Conservation (phyloP, 2,329 filamentous ascomycete species). For the Sphaerulina populicola region DNA sequence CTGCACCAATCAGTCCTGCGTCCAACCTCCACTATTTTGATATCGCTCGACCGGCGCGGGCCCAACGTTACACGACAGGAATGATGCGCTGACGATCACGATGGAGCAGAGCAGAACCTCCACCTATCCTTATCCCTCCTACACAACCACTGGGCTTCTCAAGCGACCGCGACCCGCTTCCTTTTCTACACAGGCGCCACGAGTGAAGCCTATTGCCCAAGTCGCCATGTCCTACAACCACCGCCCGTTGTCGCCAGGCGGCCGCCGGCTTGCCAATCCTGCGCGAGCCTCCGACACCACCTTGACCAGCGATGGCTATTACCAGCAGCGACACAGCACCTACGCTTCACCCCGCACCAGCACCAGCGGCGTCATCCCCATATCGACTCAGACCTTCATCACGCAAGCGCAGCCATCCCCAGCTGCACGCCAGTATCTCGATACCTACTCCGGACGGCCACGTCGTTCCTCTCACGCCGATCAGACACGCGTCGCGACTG, state of each 20-base stretch:
- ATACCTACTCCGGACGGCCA: constrained; percentile 40
- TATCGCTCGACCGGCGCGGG: neutral
- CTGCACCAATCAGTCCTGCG: neutral
- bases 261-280: constrained; percentile 30
- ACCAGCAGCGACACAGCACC: constrained; percentile 21
- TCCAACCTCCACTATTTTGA: neutral
- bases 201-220: constrained; percentile 21
- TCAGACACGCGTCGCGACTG: constrained; percentile 28
- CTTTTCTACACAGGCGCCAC: constrained; percentile 16
- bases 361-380: constrained; percentile 32
- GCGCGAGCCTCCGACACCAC: constrained; percentile 27
- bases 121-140: constrained; percentile 4
- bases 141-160: constrained; percentile 1
- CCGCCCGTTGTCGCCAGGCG: constrained; percentile 31
- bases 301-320: constrained; percentile 28
- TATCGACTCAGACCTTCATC: constrained; percentile 33
- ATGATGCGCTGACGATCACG: constrained; percentile 14
- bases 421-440: constrained; percentile 31
- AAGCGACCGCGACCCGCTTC: constrained; percentile 13
- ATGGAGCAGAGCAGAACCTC: constrained; percentile 15
- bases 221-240: constrained; percentile 30
- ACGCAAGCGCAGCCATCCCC: constrained; percentile 19
- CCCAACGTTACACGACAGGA: constrained; percentile 9
- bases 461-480: constrained; percentile 40
- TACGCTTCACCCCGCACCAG: constrained; percentile 31